phyloP scores from a whole-genome alignment of 495 filamentous ascomycete species.

The Talaromyces borbonicus region DNA sequence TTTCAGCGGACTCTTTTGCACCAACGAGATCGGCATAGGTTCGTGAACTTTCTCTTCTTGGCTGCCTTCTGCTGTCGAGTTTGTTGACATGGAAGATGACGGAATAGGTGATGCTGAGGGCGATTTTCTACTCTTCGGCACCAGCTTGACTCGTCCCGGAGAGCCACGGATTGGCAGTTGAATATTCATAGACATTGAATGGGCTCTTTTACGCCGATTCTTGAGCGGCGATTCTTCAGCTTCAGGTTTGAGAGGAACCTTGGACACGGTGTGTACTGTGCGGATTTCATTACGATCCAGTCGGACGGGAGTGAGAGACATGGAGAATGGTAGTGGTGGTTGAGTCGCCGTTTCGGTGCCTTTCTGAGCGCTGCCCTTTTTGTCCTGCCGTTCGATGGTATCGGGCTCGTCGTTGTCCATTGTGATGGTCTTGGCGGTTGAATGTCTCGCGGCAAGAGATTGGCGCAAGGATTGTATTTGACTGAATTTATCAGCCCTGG shows the following conservation, averaged over 20 bases:
- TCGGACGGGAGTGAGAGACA: conserved; percentile 9
- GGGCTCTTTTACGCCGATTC: conserved; percentile 45
- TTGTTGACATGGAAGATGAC: not conserved
- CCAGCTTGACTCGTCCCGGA: not conserved
- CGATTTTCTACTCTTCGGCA: not conserved
- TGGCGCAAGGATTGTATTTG: conserved; percentile 7
- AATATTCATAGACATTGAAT: conserved; percentile 24
- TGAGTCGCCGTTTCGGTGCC: not conserved
- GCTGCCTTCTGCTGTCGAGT: too few relatives aligned
- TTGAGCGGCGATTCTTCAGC: conserved; percentile 52
- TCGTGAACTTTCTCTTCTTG: too few relatives aligned
- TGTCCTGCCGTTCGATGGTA: conserved; percentile 1
- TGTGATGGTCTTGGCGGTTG: conserved; percentile 12
- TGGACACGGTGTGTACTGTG: conserved; percentile 61
- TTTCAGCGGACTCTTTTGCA: conserved; percentile 26
- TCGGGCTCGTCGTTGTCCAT: conserved; percentile 7
- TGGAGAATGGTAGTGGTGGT: not conserved
- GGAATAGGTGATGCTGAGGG: not conserved
- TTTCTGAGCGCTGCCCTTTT: not conserved
- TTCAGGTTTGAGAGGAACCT: conserved; percentile 63
- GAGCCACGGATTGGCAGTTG: not conserved
- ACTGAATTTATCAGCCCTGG: not conserved
- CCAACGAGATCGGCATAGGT: too few relatives aligned
- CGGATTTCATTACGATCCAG: conserved; percentile 4
- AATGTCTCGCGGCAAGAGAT: conserved; percentile 7